phyloP scores from a whole-genome alignment of 768 basidiomycete genomes.

The Suillus subaureus region DNA sequence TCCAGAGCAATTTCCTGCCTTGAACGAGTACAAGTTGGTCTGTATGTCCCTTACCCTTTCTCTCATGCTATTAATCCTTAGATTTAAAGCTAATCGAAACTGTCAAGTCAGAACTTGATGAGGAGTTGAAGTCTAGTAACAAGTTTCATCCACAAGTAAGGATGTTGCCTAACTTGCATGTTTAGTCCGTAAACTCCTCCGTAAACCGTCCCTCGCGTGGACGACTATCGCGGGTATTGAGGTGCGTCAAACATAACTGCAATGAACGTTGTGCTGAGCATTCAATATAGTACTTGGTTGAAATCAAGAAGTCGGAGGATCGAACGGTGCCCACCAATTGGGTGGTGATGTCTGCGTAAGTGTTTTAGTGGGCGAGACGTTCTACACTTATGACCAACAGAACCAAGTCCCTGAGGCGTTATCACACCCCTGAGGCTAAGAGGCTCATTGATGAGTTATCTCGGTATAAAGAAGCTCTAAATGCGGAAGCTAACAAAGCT shows the following conservation, averaged over 20 bases:
- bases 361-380: not conserved
- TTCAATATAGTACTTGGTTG: constrained; percentile 67
- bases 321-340: constrained; percentile 53
- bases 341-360: constrained; percentile 67
- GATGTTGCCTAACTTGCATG: constrained; percentile 9
- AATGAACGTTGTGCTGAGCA: not conserved
- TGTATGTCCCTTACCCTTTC: constrained; percentile 22
- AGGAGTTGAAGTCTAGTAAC: constrained; percentile 71
- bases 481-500: constrained; percentile 65
- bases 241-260: constrained; percentile 41
- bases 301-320: constrained; percentile 65
- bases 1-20: constrained; percentile 49
- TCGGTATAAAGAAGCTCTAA: constrained; percentile 71
- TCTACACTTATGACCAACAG: constrained; percentile 37
- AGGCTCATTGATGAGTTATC: constrained; percentile 69
- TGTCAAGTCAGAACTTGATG: constrained; percentile 69
- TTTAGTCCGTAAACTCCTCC: constrained; percentile 71
- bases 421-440: constrained; percentile 70
- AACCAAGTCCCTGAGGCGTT: constrained; percentile 73
- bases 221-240: constrained; percentile 68
- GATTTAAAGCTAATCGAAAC: constrained; percentile 60
- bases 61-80: constrained; percentile 5
- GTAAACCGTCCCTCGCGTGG: constrained; percentile 75
- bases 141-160: constrained; percentile 4
- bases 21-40: constrained; percentile 65